Evolutionary conservation across 2,329 filamentous ascomycete species (phyloP), one percentile per base, ranked within the genome.

Genomic region (Exophiala xenobiotica): DNA sequence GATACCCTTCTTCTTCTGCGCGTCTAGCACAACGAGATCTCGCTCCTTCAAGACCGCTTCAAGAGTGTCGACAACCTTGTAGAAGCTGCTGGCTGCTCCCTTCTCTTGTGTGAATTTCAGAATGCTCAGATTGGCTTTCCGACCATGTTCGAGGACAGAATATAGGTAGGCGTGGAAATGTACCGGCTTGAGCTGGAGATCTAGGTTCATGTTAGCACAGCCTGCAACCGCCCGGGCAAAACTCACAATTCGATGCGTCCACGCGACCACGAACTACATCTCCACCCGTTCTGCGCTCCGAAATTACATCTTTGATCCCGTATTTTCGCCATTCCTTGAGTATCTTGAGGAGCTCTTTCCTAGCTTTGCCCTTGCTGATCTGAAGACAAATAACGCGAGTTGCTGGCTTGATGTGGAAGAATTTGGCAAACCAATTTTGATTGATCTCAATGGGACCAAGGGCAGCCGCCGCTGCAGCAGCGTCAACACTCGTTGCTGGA

Each of bases 71-170:
- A 95, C 81, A 7, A 96, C 87, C 64, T 83, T 85, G 66, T 89
- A 81, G 72, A 97, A 95, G 61, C 87, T 93, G 63, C 87, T 93
- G 29, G 89, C 90, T 1, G 92, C 91, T n/a, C 92, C 93, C 51
- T 85, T 85, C 65, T 93, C 90, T 65, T 96, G 91, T 1, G 88
- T 92, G 67, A 96, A 89, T 27, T 89, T 86, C 23, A 88, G 83
- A 58, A 96, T 83, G 67, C 86, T 88, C 47, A 96, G 78, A 40
- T 85, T 85, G 39, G 82, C 84, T 58, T 83, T 85, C 63, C 82
- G 85, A 41, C 88, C 88, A 64, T 93, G 87, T 71, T 96, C 88
- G 56, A 95, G 86, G 29, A 95, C 86, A 1, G 87, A 90, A 73
- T 95, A 95, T 55, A 96, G 80, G 67, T 96, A 90, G 29, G 85